A percentile compares a stretch with the other conserved stretches of the same genome.
These are phyloP conservation scores for Chlorella sorokiniana DNA, from an alignment of 139 green algal species.

Conservation along the genomic window DNA sequence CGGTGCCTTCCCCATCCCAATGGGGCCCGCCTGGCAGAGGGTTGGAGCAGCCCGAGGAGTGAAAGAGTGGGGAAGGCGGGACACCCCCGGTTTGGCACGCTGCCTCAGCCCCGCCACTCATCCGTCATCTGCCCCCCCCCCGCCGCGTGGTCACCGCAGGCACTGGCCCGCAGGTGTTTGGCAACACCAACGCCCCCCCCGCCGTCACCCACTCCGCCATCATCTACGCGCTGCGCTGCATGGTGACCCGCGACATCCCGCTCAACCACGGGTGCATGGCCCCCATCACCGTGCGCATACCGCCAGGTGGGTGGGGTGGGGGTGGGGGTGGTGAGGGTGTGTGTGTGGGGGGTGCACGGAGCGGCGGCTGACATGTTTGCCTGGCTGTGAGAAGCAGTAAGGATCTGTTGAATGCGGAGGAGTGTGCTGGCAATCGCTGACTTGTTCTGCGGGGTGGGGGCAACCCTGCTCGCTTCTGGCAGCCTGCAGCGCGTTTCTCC, in stretches of 20 bases:
- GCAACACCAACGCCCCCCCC: constrained; percentile 94
- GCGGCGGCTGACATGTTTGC: no score
- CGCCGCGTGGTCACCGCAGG: constrained; percentile 11
- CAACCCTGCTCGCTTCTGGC: no score
- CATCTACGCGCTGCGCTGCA: constrained; percentile 93
- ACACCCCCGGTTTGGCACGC: background rate
- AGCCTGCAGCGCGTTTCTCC: no score
- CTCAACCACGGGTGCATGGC: constrained; percentile 91
- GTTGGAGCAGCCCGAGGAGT: no score
- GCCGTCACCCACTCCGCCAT: constrained; percentile 92
- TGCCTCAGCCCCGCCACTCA: background rate
- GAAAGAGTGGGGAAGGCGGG: no score
- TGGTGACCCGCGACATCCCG: constrained; percentile 91
- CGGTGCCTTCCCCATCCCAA: no score
- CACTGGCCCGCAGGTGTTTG: constrained; percentile 86
- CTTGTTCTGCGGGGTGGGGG: no score
- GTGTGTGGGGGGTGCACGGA: no score
- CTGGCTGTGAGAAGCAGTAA: no score
- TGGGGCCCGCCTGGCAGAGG: no score
- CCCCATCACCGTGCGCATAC: constrained; percentile 78
- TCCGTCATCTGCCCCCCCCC: background rate
- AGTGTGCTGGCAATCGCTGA: no score
- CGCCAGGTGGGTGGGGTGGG: constrained; percentile 15
- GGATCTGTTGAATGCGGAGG: no score
- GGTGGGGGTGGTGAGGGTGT: background rate